Conservation (phyloP, 1,284 basidiomycete species). For the Rhodotorula sp. region DNA sequence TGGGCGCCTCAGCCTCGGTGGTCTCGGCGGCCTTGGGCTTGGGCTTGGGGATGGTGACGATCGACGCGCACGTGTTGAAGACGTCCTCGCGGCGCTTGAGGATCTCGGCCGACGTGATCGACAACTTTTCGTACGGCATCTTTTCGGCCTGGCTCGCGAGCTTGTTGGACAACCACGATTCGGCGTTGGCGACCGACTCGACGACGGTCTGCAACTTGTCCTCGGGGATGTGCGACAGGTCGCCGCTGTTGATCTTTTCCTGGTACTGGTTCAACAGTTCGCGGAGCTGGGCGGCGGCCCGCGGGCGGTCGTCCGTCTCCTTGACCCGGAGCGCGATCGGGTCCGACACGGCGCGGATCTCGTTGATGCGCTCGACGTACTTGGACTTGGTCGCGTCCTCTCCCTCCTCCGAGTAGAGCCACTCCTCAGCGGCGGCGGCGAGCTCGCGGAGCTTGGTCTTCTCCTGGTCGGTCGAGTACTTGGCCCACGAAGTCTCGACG, state of each 20-base stretch:
- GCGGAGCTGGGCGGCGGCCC: conserved; percentile 68
- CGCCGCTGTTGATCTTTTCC: conserved; percentile 70
- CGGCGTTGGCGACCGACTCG: conserved; percentile 63
- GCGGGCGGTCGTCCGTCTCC: conserved; percentile 75
- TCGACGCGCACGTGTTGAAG: conserved; percentile 39
- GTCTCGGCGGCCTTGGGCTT: conserved; percentile 49
- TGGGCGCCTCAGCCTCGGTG: conserved; percentile 60
- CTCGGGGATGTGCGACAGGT: conserved; percentile 80
- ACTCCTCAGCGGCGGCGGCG: conserved; percentile 73
- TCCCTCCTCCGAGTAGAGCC: conserved; percentile 85
- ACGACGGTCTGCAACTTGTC: conserved; percentile 64
- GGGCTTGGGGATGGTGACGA: conserved; percentile 74
- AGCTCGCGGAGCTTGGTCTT: conserved; percentile 73
- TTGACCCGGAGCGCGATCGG: conserved; percentile 75
- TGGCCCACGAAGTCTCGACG: conserved; percentile 76
- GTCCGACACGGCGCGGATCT: conserved; percentile 77
- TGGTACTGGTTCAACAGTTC: conserved; percentile 82
- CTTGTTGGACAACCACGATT: conserved; percentile 91
- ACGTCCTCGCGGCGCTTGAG: conserved; percentile 79
- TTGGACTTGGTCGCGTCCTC: conserved; percentile 90
- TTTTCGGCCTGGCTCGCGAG: conserved; percentile 77
- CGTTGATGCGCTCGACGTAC: conserved; percentile 75
- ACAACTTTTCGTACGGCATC: conserved; percentile 79
- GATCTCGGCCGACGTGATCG: conserved; percentile 75
- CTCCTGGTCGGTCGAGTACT: conserved; percentile 69